Evolutionary conservation across 2,329 filamentous ascomycete species (phyloP).

Genomic region (Furcasterigmium furcatum): DNA sequence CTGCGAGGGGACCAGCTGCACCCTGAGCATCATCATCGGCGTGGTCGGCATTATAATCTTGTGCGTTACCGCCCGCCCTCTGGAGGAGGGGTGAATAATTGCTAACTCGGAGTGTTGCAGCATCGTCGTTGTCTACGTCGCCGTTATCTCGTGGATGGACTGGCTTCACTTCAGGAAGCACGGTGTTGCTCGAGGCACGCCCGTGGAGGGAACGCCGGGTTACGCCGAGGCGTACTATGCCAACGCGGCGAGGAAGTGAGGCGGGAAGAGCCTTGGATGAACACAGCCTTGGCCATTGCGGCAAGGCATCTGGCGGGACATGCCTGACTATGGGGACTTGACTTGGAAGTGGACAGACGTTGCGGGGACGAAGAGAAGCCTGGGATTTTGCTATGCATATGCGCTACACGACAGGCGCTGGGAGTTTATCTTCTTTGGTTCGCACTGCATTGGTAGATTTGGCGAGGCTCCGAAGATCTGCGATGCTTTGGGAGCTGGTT

Average conservation of each 20-base stretch:
- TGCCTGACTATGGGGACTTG: no score
- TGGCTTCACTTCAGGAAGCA: not conserved
- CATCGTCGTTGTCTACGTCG: not conserved
- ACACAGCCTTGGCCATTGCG: no score
- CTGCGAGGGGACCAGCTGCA: slow-evolving; percentile 9
- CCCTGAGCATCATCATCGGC: slow-evolving; percentile 1
- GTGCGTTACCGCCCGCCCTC: not conserved
- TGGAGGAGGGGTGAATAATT: no score
- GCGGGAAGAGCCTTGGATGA: not conserved
- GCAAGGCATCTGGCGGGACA: no score
- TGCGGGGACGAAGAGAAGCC: no score
- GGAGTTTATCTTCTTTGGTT: no score
- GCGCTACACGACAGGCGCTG: no score
- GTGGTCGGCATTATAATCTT: not conserved
- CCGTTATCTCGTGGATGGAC: not conserved
- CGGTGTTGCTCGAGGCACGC: not conserved
- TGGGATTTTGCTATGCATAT: no score
- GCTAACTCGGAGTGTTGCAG: not conserved
- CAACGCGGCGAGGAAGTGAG: not conserved
- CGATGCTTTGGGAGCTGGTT: no score
- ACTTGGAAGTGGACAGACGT: no score
- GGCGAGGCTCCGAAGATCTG: no score
- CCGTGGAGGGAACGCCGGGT: not conserved
- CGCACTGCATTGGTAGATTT: no score
- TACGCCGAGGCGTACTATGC: not conserved